These are phyloP conservation scores for Gypsophila paniculata DNA, from an alignment of 179 eudicot species.

Conservation along the genomic window DNA sequence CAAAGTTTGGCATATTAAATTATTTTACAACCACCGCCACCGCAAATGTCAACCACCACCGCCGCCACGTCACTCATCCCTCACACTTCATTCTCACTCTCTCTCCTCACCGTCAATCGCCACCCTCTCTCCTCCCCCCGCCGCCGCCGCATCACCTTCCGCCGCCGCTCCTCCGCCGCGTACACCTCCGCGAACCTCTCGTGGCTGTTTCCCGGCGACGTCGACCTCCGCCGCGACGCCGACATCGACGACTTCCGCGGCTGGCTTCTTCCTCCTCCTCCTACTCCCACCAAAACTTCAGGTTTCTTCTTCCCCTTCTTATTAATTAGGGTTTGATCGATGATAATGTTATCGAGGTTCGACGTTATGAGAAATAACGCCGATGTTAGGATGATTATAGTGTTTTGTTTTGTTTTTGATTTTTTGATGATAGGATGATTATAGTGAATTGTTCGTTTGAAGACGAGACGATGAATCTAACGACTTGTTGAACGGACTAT, in stretches of 20 bases:
- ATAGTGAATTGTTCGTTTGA: too few species aligned
- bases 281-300: slow-evolving; percentile 22
- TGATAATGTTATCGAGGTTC: too few species aligned
- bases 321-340: too few species aligned
- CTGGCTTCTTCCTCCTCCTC: slow-evolving; percentile 46
- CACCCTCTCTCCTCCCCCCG: slow-evolving; percentile 27
- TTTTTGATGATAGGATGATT: too few species aligned
- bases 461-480: too few species aligned
- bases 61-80: not conserved
- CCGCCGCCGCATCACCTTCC: slow-evolving; percentile 26
- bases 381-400: too few species aligned
- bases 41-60: not conserved
- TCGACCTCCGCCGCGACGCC: slow-evolving; percentile 14
- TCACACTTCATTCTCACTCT: slow-evolving; percentile 22
- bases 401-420: too few species aligned
- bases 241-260: slow-evolving; percentile 54
- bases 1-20: too few species aligned
- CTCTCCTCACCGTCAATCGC: slow-evolving; percentile 26
- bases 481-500: too few species aligned
- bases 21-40: too few species aligned
- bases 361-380: too few species aligned
- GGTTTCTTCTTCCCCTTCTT: slow-evolving; percentile 31
- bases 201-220: slow-evolving; percentile 39
- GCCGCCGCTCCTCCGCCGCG: slow-evolving; percentile 29
- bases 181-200: slow-evolving; percentile 35